Evolutionary conservation across 345 rosid species (phyloP).

Genomic region (Rhizophora mangle): DNA sequence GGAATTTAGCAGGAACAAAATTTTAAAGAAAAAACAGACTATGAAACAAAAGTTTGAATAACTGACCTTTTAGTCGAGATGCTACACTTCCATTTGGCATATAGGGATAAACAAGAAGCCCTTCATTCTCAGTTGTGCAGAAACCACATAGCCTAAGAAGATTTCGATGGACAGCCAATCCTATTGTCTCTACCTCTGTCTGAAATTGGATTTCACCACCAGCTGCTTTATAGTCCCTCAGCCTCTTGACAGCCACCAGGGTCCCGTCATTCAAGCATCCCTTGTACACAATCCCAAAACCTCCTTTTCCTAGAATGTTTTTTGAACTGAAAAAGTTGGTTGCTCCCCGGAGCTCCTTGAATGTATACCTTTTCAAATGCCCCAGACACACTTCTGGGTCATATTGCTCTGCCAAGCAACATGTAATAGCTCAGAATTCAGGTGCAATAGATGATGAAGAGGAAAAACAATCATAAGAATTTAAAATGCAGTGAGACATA

Average conservation of each 20-base stretch:
- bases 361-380: constrained; percentile 76
- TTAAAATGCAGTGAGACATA: no score
- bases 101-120: constrained; percentile 91
- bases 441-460: background rate
- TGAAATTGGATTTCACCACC: constrained; percentile 98
- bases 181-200: constrained; percentile 93
- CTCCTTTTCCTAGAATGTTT: constrained; percentile 89
- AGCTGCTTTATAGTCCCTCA: constrained; percentile 78
- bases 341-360: constrained; percentile 88
- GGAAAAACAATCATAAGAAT: no score
- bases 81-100: constrained; percentile 98
- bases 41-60: background rate
- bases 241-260: constrained; percentile 92
- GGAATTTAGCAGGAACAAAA: background rate
- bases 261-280: constrained; percentile 74
- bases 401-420: constrained; percentile 65
- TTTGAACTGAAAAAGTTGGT: constrained; percentile 83
- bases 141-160: constrained; percentile 95
- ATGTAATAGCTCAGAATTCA: constrained; percentile 8
- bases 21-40: background rate
- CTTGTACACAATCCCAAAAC: constrained; percentile 92
- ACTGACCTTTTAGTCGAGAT: constrained; percentile 79
- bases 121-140: constrained; percentile 83
- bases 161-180: constrained; percentile 94
- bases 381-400: constrained; percentile 88